Evolutionary conservation across 176 grass and related monocot genomes (phyloP).

Genomic region (Carex parvula): DNA sequence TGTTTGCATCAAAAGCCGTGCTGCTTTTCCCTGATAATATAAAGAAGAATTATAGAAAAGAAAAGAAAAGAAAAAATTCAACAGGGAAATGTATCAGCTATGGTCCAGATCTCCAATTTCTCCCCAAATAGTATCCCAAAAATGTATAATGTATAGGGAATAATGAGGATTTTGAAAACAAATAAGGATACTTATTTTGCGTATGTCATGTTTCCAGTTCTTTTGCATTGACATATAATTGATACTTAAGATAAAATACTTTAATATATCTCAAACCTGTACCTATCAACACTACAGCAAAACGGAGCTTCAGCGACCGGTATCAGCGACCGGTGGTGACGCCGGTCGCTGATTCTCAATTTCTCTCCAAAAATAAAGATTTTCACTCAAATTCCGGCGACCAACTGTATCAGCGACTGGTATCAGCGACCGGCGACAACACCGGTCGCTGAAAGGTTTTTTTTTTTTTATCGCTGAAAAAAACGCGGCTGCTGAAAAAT

Average conservation of each 20-base stretch:
- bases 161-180: not conserved
- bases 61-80: not conserved
- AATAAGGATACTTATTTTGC: not conserved
- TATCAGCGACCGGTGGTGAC: too few relatives aligned
- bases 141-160: not conserved
- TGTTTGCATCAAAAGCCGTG: slow-evolving; percentile 36
- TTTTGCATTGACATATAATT: not conserved
- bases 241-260: not conserved
- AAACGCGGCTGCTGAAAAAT: too few relatives aligned
- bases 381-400: too few relatives aligned
- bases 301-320: too few relatives aligned
- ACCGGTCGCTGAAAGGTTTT: too few relatives aligned
- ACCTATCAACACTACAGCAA: too few relatives aligned
- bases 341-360: too few relatives aligned
- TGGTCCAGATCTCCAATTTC: not conserved
- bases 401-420: too few relatives aligned
- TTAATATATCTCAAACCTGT: too few relatives aligned
- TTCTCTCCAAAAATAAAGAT: too few relatives aligned
- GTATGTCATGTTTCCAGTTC: not conserved
- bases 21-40: slow-evolving; percentile 49
- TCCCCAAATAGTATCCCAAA: not conserved
- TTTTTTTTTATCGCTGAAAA: too few relatives aligned
- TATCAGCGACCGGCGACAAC: too few relatives aligned
- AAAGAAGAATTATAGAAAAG: not conserved
- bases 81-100: not conserved